phyloP scores from a whole-genome alignment of 345 rosid species.

The Limnanthes douglasii region DNA sequence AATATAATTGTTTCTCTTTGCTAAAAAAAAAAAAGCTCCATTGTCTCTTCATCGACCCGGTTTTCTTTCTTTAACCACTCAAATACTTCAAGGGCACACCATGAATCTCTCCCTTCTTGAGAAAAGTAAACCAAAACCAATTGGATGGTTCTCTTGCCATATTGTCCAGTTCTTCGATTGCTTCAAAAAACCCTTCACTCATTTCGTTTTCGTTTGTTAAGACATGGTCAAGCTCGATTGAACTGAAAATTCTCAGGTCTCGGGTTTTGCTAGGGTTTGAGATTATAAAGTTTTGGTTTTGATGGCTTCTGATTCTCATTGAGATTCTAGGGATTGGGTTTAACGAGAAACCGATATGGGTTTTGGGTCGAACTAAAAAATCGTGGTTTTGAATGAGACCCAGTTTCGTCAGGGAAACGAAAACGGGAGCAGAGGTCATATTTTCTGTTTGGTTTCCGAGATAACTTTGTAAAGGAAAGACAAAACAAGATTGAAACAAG shows the following conservation, averaged over 20 bases:
- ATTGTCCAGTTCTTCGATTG: slow-evolving; percentile 76
- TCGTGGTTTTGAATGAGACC: slow-evolving; percentile 13
- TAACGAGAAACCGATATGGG: neutral
- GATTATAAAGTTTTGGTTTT: slow-evolving; percentile 12
- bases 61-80: slow-evolving; percentile 83
- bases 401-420: slow-evolving; percentile 24
- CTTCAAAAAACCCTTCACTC: slow-evolving; percentile 77
- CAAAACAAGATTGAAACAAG: no score
- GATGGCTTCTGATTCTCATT: slow-evolving; percentile 21
- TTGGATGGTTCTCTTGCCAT: slow-evolving; percentile 81
- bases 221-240: slow-evolving; percentile 51
- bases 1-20: no score
- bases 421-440: slow-evolving; percentile 26
- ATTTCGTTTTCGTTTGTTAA: slow-evolving; percentile 61
- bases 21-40: no score
- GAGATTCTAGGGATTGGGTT: slow-evolving; percentile 12
- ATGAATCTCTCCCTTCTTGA: slow-evolving; percentile 89
- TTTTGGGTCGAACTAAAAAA: slow-evolving; percentile 9
- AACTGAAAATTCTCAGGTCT: slow-evolving; percentile 23
- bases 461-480: no score
- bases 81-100: slow-evolving; percentile 94
- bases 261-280: slow-evolving; percentile 12
- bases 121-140: slow-evolving; percentile 81
- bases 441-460: no score
- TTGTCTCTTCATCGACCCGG: slow-evolving; percentile 67